Evolutionary conservation across 345 rosid genomes (phyloP).

Genomic region (Salix udensis): DNA sequence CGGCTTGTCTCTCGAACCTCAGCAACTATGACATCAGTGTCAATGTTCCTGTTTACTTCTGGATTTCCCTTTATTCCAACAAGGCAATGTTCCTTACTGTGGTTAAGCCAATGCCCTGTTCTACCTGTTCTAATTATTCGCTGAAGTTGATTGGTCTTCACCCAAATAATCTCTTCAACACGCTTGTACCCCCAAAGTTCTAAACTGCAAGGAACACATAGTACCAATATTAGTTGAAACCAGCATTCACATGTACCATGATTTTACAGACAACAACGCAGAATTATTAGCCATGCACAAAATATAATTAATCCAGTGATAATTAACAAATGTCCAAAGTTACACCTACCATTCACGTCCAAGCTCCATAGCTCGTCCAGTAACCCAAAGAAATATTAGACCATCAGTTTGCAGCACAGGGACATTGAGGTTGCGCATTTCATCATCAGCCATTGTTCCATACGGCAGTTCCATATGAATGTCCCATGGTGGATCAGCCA

Average conservation of each 20-base stretch:
- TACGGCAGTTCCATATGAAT: slow-evolving; percentile 99
- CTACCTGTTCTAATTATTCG: slow-evolving; percentile 96
- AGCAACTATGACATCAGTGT: slow-evolving; percentile 95
- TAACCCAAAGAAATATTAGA: slow-evolving; percentile 95
- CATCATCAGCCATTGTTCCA: slow-evolving; percentile 99
- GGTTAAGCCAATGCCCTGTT: slow-evolving; percentile 99
- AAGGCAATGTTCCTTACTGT: slow-evolving; percentile 98
- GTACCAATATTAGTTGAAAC: background rate
- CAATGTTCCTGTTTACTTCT: slow-evolving; percentile 88
- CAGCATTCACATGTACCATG: background rate
- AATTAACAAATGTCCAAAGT: background rate
- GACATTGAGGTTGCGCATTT: slow-evolving; percentile 96
- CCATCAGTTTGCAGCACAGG: slow-evolving; percentile 99
- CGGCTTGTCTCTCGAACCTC: slow-evolving; percentile 99
- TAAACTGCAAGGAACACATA: slow-evolving; percentile 46
- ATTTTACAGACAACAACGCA: background rate
- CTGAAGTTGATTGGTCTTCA: slow-evolving; percentile 94
- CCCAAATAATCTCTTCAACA: slow-evolving; percentile 95
- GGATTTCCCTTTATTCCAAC: slow-evolving; percentile 98
- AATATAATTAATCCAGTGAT: background rate
- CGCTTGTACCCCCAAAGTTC: slow-evolving; percentile 98
- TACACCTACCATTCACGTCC: slow-evolving; percentile 86
- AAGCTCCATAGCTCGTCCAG: slow-evolving; percentile 99
- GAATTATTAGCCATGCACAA: background rate
- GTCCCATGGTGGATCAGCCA: slow-evolving; percentile 99